A percentile compares a stretch with the other conserved stretches of the same genome.
Conservation (phyloP, 2,329 filamentous ascomycete genomes). For the Alternaria conjuncta region DNA sequence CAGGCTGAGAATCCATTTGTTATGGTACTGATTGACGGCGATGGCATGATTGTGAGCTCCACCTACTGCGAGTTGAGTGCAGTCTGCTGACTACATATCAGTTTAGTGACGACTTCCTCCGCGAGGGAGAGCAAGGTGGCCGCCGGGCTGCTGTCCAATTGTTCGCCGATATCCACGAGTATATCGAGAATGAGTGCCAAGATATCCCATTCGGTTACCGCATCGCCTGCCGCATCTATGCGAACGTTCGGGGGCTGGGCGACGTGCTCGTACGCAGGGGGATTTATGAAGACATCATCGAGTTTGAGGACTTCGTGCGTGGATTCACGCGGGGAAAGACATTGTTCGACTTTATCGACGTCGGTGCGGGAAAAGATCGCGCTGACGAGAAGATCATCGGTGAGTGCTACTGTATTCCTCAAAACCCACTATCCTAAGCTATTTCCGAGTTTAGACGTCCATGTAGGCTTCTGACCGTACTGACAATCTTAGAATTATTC, state of each 20-base stretch:
- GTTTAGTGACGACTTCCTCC: constrained; percentile 59
- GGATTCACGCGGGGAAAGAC: constrained; percentile 62
- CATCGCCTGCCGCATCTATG: constrained; percentile 61
- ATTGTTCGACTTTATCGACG: constrained; percentile 54
- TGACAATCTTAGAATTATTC: constrained; percentile 55
- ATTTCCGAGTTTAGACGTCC: no score
- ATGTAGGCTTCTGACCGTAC: no score
- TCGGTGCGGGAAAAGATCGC: constrained; percentile 54
- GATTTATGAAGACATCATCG: constrained; percentile 50
- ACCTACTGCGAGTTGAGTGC: neutral
- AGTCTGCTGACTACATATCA: constrained; percentile 14
- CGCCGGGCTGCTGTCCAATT: constrained; percentile 60
- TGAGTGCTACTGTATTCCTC: constrained; percentile 40
- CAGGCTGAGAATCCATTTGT: constrained; percentile 57
- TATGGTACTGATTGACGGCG: constrained; percentile 62
- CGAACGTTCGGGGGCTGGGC: constrained; percentile 59
- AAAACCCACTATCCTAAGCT: no score
- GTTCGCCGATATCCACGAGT: constrained; percentile 52
- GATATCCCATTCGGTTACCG: constrained; percentile 53
- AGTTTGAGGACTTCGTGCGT: constrained; percentile 60
- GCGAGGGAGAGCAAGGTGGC: constrained; percentile 60
- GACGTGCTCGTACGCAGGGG: constrained; percentile 57
- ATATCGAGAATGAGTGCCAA: constrained; percentile 45
- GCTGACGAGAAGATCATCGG: constrained; percentile 57
- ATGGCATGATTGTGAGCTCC: constrained; percentile 55